These are phyloP conservation scores for Fusarium vanettenii DNA, from an alignment of 2,329 filamentous ascomycete species.

Conservation along the genomic window DNA sequence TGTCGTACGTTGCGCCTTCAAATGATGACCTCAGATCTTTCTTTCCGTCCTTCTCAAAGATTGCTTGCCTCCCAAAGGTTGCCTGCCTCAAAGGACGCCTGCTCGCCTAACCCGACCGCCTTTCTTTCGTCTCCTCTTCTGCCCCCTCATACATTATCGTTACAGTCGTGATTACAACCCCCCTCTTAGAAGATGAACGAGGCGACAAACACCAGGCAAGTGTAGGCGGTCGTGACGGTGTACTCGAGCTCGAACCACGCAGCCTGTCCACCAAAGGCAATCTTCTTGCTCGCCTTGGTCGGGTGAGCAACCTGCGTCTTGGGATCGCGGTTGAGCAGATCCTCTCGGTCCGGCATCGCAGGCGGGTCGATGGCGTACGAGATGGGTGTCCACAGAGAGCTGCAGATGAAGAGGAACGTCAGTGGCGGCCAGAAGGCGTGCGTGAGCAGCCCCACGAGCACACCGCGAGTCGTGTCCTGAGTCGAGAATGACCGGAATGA, in stretches of 20 bases:
- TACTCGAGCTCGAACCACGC: constrained; percentile 69
- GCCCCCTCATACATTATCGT: constrained; percentile 36
- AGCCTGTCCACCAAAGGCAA: constrained; percentile 64
- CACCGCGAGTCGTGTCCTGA: constrained; percentile 50
- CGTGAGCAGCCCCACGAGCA: constrained; percentile 65
- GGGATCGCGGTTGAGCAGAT: constrained; percentile 65
- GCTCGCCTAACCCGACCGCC: neutral
- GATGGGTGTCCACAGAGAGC: constrained; percentile 68
- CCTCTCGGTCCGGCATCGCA: constrained; percentile 66
- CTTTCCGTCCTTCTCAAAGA: neutral
- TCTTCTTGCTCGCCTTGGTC: constrained; percentile 63
- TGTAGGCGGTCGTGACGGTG: constrained; percentile 62
- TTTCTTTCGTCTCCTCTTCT: neutral
- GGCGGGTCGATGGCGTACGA: constrained; percentile 72
- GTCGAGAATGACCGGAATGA: constrained; percentile 62
- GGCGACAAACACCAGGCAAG: constrained; percentile 60
- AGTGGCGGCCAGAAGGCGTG: constrained; percentile 73
- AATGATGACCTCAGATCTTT: neutral
- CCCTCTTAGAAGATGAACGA: constrained; percentile 47
- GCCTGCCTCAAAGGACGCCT: neutral
- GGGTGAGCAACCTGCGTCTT: constrained; percentile 67
- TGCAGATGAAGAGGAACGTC: constrained; percentile 66
- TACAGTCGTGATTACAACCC: constrained; percentile 35
- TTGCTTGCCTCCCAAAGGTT: neutral
- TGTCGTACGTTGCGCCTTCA: neutral